Evolutionary conservation across 768 basidiomycete species (phyloP).

Genomic region (Postia placenta): DNA sequence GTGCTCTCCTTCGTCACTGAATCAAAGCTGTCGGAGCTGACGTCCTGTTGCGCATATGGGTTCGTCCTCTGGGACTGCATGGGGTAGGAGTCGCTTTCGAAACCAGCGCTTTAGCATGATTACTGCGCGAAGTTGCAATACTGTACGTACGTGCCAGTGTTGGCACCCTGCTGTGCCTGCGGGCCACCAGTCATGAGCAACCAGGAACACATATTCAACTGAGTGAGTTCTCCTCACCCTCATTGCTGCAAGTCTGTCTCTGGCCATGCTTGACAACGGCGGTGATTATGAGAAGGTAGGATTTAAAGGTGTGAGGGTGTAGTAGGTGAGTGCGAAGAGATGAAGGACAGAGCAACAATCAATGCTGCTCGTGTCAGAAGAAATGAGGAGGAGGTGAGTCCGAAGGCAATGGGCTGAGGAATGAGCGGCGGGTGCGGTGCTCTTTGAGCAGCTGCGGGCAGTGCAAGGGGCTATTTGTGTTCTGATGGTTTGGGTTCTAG

Average conservation of each 20-base stretch:
- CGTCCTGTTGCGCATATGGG: conserved; percentile 65
- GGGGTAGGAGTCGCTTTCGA: conserved; percentile 52
- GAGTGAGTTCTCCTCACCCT: conserved; percentile 43
- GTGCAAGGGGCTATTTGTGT: conserved; percentile 4
- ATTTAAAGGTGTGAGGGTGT: conserved; percentile 7
- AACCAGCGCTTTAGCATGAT: conserved; percentile 1
- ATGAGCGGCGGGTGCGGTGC: conserved; percentile 3
- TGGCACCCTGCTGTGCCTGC: conserved; percentile 59
- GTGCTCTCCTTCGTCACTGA: conserved; percentile 57
- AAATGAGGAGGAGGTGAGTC: neutral
- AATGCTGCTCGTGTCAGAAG: conserved; percentile 14
- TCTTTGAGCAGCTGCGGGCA: conserved; percentile 1
- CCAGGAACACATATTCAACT: conserved; percentile 1
- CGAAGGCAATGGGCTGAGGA: conserved; percentile 4
- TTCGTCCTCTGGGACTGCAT: conserved; percentile 56
- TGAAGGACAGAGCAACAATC: conserved; percentile 15
- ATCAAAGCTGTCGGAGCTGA: conserved; percentile 60
- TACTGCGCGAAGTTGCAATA: conserved; percentile 4
- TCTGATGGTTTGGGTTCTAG: conserved; percentile 3
- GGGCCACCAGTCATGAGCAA: conserved; percentile 5
- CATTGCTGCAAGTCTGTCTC: conserved; percentile 88
- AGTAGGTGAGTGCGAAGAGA: conserved; percentile 8
- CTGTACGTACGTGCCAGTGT: conserved; percentile 40
- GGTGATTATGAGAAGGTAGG: conserved; percentile 11
- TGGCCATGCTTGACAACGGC: conserved; percentile 51